A percentile compares a stretch with the other conserved stretches of the same genome.
Evolutionary conservation across 192 early-diverging fungal species (phyloP).

Genomic region (Linnemannia hyalina): DNA sequence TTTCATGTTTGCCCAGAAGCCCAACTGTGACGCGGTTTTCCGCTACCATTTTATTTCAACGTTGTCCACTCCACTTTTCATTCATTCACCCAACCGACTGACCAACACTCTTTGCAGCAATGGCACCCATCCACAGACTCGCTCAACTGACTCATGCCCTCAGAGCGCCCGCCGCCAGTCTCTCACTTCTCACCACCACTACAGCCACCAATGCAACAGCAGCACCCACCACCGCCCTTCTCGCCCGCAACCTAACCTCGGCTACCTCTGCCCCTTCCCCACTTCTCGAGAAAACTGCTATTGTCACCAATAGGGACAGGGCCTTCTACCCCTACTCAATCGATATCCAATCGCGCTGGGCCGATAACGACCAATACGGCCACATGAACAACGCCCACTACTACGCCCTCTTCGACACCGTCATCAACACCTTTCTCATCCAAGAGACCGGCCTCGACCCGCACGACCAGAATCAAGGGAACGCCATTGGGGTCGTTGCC

Average conservation of each 20-base stretch:
- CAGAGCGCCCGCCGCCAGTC: not conserved
- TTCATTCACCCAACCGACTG: not conserved
- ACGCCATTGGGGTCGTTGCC: slow-evolving; percentile 63
- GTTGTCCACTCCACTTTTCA: not conserved
- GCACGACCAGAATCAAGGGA: slow-evolving; percentile 17
- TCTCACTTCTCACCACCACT: not conserved
- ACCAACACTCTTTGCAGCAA: not conserved
- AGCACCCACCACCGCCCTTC: not conserved
- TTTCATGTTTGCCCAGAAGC: not conserved
- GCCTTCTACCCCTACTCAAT: slow-evolving; percentile 52
- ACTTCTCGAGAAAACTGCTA: not conserved
- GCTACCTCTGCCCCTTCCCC: not conserved
- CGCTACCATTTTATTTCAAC: not conserved
- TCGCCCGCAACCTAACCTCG: slow-evolving; percentile 21
- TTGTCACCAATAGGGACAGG: slow-evolving; percentile 43
- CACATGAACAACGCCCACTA: slow-evolving; percentile 73
- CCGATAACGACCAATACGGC: slow-evolving; percentile 73
- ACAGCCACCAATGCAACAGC: not conserved
- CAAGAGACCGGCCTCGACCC: slow-evolving; percentile 59
- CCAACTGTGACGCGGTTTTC: slow-evolving; percentile 2
- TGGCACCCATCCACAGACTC: slow-evolving; percentile 38
- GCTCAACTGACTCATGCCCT: slow-evolving; percentile 32
- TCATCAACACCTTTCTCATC: slow-evolving; percentile 69
- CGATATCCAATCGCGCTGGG: slow-evolving; percentile 62
- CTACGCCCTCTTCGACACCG: slow-evolving; percentile 69